phyloP scores from a whole-genome alignment of 164 flowering plant species.

The Dillenia suffruticosa region DNA sequence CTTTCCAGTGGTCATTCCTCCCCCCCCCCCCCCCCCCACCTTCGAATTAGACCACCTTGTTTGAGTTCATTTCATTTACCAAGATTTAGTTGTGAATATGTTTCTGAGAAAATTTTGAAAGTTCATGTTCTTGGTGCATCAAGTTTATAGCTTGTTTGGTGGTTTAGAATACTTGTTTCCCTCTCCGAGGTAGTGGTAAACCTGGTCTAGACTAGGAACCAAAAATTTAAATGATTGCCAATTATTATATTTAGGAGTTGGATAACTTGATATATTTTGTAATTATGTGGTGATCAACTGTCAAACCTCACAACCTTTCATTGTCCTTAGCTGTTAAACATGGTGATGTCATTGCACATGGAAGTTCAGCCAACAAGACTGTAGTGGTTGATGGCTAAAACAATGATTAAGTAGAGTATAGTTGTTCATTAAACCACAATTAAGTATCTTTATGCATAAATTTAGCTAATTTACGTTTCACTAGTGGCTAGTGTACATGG shows the following conservation, averaged over 20 bases:
- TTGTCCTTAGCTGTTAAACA: conserved; percentile 1
- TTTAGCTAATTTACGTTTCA: not conserved
- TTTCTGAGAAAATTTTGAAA: no score
- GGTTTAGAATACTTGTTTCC: conserved; percentile 3
- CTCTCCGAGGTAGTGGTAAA: not conserved
- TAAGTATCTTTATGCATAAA: not conserved
- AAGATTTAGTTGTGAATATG: no score
- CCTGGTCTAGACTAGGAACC: not conserved
- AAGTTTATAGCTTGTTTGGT: conserved; percentile 7
- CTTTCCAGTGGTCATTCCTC: no score
- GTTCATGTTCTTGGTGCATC: not conserved
- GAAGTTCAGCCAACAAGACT: conserved; percentile 18
- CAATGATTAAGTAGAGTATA: conserved; percentile 16
- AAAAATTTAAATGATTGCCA: conserved; percentile 1
- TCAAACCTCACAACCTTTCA: conserved; percentile 14
- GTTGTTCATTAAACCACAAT: conserved; percentile 1
- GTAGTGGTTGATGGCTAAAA: conserved; percentile 27
- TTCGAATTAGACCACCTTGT: no score
- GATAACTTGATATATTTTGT: conserved; percentile 2
- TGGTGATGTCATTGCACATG: conserved; percentile 19
- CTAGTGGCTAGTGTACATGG: not conserved
- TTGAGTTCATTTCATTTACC: no score
- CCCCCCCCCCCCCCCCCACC: no score
- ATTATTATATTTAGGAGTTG: not conserved
- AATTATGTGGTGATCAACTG: conserved; percentile 10